A percentile compares a stretch with the other conserved stretches of the same genome.
phyloP scores from a whole-genome alignment of 257 asterid genomes.

The Paraleonurus japonicus region DNA sequence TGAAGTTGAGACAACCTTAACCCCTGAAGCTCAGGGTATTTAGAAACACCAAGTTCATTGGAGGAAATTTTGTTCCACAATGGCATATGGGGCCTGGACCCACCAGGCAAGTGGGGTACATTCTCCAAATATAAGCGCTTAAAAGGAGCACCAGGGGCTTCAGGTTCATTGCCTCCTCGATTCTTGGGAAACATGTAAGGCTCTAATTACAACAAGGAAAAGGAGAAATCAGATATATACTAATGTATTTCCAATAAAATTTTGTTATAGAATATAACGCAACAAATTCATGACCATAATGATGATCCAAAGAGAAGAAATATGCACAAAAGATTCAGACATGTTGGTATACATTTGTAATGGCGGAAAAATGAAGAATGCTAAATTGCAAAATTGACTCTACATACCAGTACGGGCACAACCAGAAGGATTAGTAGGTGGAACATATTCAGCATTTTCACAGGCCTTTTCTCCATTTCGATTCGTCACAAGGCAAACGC shows the following conservation, averaged over 20 bases:
- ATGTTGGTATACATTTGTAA: neutral
- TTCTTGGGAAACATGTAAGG: slow-evolving; percentile 61
- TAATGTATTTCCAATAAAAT: neutral
- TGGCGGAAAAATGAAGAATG: neutral
- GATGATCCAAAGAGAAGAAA: too few relatives aligned
- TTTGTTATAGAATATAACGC: neutral
- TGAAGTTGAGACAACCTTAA: slow-evolving; percentile 55
- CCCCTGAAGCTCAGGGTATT: slow-evolving; percentile 53
- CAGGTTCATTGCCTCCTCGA: slow-evolving; percentile 73
- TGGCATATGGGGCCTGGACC: slow-evolving; percentile 66
- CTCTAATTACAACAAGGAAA: slow-evolving; percentile 46
- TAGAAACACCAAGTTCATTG: slow-evolving; percentile 42
- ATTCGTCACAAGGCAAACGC: slow-evolving; percentile 51
- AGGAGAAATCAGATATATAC: slow-evolving; percentile 38
- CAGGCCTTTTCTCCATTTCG: slow-evolving; percentile 40
- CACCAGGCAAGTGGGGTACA: slow-evolving; percentile 85
- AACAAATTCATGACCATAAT: neutral
- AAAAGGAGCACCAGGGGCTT: slow-evolving; percentile 67
- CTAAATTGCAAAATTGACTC: slow-evolving; percentile 12
- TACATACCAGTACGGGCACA: slow-evolving; percentile 88
- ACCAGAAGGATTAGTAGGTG: slow-evolving; percentile 79
- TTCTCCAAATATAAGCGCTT: slow-evolving; percentile 92
- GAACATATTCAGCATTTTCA: slow-evolving; percentile 56
- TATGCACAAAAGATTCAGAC: too few relatives aligned
- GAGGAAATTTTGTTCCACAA: slow-evolving; percentile 49